phyloP scores from a whole-genome alignment of 257 asterid species.

The Gynochthodes officinalis region DNA sequence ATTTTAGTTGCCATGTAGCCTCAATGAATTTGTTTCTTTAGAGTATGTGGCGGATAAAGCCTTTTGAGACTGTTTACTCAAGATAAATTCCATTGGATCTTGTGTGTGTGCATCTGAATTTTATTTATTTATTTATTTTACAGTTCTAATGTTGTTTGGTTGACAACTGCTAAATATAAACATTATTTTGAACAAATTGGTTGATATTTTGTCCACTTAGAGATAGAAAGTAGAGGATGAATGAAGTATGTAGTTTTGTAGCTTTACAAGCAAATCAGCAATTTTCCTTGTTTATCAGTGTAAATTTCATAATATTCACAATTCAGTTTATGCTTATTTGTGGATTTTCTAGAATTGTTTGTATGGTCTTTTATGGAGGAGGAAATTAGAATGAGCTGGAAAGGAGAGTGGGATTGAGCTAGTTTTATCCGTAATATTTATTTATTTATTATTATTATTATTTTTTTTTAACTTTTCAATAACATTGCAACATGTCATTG shows the following conservation, averaged over 20 bases:
- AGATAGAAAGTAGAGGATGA: neutral
- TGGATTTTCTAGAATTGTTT: neutral
- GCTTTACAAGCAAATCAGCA: neutral
- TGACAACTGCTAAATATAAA: neutral
- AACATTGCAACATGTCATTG: slow-evolving; percentile 31
- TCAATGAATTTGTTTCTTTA: neutral
- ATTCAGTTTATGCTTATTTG: neutral
- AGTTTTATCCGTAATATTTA: neutral
- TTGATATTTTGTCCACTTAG: neutral
- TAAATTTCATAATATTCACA: neutral
- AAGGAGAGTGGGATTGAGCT: neutral
- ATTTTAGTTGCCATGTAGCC: neutral
- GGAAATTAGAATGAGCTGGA: neutral
- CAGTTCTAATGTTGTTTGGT: too few relatives aligned
- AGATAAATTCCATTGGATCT: neutral
- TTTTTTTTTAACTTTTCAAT: slow-evolving; percentile 8
- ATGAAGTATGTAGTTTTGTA: neutral
- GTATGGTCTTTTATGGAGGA: neutral
- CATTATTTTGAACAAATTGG: neutral
- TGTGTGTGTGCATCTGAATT: neutral
- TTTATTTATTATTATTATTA: neutral
- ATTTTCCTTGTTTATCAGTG: neutral
- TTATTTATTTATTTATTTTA: neutral
- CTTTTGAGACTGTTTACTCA: neutral
- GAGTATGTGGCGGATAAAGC: neutral